Base-by-base conservation (phyloP, 2,329 filamentous ascomycete species). In the Sporothrix euskadiensis region DNA sequence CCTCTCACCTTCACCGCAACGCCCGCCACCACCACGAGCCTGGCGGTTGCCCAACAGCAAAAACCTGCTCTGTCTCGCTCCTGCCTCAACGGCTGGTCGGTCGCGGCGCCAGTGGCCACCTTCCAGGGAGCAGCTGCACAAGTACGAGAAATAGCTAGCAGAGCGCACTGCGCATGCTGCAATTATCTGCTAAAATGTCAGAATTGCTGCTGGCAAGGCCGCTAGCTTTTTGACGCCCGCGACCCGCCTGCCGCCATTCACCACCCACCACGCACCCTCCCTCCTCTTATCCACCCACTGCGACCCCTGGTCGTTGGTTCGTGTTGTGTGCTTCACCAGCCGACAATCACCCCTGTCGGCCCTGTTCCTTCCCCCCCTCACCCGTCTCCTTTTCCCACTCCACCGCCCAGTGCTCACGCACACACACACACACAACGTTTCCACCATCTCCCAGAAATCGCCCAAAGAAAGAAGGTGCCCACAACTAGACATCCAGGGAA, bases 261-360 rank as follows among this genome's bases (percentile, higher is more conserved):
- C 41, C 61, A 26, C 39, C 61, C 61, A n/a, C 57, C 26, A 22
- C 14, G 35, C 59, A 49, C 30, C 47, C 9, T 35, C 49, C 10
- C 39, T 12, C 35, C 63, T 30, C 63, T 66, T 49, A 49, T 66
- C 44, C 63, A 52, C 65, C 16, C 26, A 39, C 59, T 26, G 8
- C 65, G 26, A 69, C 65, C 65, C 61, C 32, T 32, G 61, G 49
- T 56, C 66, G 47, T 63, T 65, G 30, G 69, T 32, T 44, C 32
- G 16, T 65, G 47, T 54, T 68, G 66, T 68, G 66, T 71, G 72
- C 72, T 59, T 68, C 73, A 68, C 72, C 72, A 66, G 30, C 71
- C 65, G 49, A 68, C 68, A 52, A 56, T 47, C 69, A 41, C 69
- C 57, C 49, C 41, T 57, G 56, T 49, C 71, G 54, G 26, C 59